Percentiles rank a stretch among this genome's conserved stretches.
Conservation (phyloP, 2,329 filamentous ascomycete species). For the Exophiala dermatitidis region DNA sequence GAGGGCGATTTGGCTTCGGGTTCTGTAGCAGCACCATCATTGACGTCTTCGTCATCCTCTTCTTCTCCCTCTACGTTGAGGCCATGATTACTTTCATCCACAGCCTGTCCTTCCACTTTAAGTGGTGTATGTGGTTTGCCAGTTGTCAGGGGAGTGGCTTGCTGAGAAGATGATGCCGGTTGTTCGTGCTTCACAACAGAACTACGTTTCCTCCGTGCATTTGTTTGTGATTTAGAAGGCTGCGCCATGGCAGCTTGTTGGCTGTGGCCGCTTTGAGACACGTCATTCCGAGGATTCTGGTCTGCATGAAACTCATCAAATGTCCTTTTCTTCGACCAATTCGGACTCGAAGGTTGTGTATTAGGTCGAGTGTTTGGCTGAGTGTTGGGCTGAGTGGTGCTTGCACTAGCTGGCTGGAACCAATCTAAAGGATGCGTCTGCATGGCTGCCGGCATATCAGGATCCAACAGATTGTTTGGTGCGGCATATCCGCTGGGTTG, state of each 20-base stretch:
- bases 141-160: slow-evolving; percentile 17
- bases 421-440: slow-evolving; percentile 15
- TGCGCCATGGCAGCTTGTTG: slow-evolving; percentile 5
- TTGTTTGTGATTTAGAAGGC: slow-evolving; percentile 7
- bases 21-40: slow-evolving; percentile 12
- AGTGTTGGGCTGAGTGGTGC: slow-evolving; percentile 21
- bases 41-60: slow-evolving; percentile 14
- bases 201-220: slow-evolving; percentile 10
- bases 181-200: slow-evolving; percentile 17
- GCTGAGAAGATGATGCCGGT: slow-evolving; percentile 10
- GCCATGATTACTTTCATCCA: slow-evolving; percentile 7
- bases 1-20: slow-evolving; percentile 15
- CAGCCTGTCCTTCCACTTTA: slow-evolving; percentile 3
- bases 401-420: slow-evolving; percentile 18
- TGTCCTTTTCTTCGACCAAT: slow-evolving; percentile 24
- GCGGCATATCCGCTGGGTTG: slow-evolving; percentile 22
- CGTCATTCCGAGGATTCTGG: slow-evolving; percentile 14
- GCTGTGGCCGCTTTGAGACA: slow-evolving; percentile 7
- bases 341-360: slow-evolving; percentile 26
- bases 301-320: slow-evolving; percentile 23
- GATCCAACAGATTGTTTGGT: slow-evolving; percentile 20
- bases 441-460: slow-evolving; percentile 17
- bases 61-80: slow-evolving; percentile 17
- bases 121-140: slow-evolving; percentile 18
- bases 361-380: slow-evolving; percentile 21